Base-by-base conservation (phyloP, 805 yeast genomes). In the Monosporozyma aerobia region DNA sequence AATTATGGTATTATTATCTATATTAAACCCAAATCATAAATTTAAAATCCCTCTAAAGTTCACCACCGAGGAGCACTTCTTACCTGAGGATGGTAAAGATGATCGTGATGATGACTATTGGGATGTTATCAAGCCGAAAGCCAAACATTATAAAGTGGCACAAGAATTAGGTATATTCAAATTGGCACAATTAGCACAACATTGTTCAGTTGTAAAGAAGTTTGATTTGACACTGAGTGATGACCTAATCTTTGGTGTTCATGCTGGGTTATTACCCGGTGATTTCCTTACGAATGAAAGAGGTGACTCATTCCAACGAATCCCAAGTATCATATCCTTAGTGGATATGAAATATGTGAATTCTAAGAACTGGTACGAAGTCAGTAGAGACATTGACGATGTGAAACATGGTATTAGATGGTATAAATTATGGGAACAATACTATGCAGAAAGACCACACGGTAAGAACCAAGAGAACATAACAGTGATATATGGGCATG, bases 401-500 rank as follows among this genome's bases (percentile, higher is more conserved):
- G 35, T 55, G 2, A 35, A 49, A 23, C 43, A 57, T 23, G 41
- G 51, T 43, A 71, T 74, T 5, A 76, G 79, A 14, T 83, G 90
- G 89, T 76, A 78, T 48, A 77, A 77, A 56, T 59, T 79, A 16
- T 83, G 81, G 79, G 77, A 79, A 56, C 57, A 63, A 44, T 48
- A 54, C 6, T 56, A 63, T 29, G 27, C 10, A 22, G 11, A 10
- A 30, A 44, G 16, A 6, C 39, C 39, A 22, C 49, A 29, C n/a
- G 59, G 59, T 37, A 65, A 14, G 14, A 32, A 69, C 43, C 52
- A 45, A n/a, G 40, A 52, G 33, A 68, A 62, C 51, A 58, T 53
- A 44, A 68, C 65, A 23, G 89, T 87, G 3, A 81, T 80, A 60
- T 90, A 90, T 64, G 98, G 97, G 1, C 98, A 90, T 63, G 95